phyloP scores from a whole-genome alignment of 2,329 filamentous ascomycete genomes.

The Sporothrix humicola region DNA sequence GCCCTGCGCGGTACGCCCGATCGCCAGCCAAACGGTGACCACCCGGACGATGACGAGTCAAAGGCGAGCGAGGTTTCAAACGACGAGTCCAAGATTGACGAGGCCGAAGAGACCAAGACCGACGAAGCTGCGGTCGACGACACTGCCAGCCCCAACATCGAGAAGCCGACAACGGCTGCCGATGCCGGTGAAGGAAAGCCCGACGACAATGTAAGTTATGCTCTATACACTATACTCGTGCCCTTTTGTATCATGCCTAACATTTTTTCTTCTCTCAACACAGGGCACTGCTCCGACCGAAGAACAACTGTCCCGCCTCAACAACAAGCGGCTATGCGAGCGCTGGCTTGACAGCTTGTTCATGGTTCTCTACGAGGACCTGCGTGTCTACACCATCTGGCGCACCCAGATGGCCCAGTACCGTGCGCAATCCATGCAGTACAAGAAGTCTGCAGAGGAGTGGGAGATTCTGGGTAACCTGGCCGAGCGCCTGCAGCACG shows the following conservation, averaged over 20 bases:
- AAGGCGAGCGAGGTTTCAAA: slow-evolving; percentile 37
- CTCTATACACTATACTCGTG: background rate
- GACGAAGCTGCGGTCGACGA: background rate
- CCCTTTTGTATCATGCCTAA: background rate
- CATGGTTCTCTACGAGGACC: slow-evolving; percentile 98
- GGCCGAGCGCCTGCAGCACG: slow-evolving; percentile 89
- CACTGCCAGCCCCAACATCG: slow-evolving; percentile 56
- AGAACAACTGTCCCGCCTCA: slow-evolving; percentile 83
- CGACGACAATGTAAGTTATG: slow-evolving; percentile 68
- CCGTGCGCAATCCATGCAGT: slow-evolving; percentile 88
- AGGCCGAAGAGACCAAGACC: slow-evolving; percentile 38
- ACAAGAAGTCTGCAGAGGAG: slow-evolving; percentile 95
- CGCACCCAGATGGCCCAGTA: slow-evolving; percentile 97
- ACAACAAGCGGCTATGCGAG: slow-evolving; percentile 96
- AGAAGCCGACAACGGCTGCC: slow-evolving; percentile 80
- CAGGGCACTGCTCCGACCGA: slow-evolving; percentile 65
- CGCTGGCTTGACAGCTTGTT: slow-evolving; percentile 98
- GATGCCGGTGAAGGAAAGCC: slow-evolving; percentile 78
- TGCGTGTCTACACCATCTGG: slow-evolving; percentile 99
- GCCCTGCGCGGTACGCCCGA: slow-evolving; percentile 75
- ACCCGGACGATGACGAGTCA: slow-evolving; percentile 41
- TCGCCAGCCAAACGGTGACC: slow-evolving; percentile 57
- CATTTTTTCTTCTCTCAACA: background rate
- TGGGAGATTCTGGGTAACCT: slow-evolving; percentile 97
- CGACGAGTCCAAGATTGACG: slow-evolving; percentile 41